Evolutionary conservation across 2,329 filamentous ascomycete genomes (phyloP).

Genomic region (Amphichorda felina): DNA sequence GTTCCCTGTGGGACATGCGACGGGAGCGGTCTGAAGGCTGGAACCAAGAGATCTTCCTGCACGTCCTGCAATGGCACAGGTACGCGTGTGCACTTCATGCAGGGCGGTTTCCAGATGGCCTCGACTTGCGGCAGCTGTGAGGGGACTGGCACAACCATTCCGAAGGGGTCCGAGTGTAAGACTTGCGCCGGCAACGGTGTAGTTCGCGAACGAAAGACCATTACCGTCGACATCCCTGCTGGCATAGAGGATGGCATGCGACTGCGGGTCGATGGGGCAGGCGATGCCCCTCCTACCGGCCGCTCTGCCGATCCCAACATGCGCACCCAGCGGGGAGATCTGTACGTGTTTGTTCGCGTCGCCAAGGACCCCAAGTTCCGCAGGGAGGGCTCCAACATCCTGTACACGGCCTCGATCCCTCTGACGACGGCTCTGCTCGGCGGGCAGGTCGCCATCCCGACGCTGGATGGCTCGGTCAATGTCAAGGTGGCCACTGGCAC

Average conservation of each 20-base stretch:
- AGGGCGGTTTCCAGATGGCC: conserved; percentile 92
- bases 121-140: conserved; percentile 75
- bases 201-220: conserved; percentile 67
- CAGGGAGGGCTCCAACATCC: conserved; percentile 75
- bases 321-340: conserved; percentile 65
- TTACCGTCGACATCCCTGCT: conserved; percentile 84
- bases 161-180: conserved; percentile 69
- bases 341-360: conserved; percentile 85
- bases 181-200: conserved; percentile 77
- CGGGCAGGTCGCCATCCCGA: conserved; percentile 81
- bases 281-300: conserved; percentile 74
- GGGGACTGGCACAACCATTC: conserved; percentile 65
- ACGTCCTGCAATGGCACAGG: conserved; percentile 77
- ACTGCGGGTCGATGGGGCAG: conserved; percentile 71
- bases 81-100: conserved; percentile 76
- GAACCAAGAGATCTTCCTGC: conserved; percentile 62
- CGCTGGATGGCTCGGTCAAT: conserved; percentile 79
- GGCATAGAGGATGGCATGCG: conserved; percentile 97
- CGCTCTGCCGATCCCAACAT: conserved; percentile 49
- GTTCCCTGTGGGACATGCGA: conserved; percentile 71
- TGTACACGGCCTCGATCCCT: conserved; percentile 85
- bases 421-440: conserved; percentile 88
- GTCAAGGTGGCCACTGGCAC: conserved; percentile 88
- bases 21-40: conserved; percentile 75
- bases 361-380: conserved; percentile 85